Conservation (phyloP, 129 eudicot genomes). For the Lonicera japonica region DNA sequence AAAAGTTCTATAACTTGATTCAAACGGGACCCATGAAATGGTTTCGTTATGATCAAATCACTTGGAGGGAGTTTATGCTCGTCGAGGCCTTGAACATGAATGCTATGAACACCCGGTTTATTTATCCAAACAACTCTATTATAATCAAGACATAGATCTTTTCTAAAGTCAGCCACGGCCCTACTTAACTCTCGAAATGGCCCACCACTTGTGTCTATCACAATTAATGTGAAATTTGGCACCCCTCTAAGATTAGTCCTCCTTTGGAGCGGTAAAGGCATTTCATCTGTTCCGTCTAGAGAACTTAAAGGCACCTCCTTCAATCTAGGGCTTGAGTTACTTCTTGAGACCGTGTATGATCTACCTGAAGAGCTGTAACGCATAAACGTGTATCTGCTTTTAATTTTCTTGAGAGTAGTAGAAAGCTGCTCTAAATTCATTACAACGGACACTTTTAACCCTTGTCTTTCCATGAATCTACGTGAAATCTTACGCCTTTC, state of each 20-base stretch:
- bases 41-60: slow-evolving; percentile 47
- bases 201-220: slow-evolving; percentile 45
- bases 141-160: slow-evolving; percentile 11
- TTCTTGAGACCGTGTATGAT: slow-evolving; percentile 22
- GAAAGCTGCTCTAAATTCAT: slow-evolving; percentile 32
- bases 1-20: slow-evolving; percentile 33
- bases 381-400: slow-evolving; percentile 4
- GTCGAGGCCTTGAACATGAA: slow-evolving; percentile 36
- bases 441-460: slow-evolving; percentile 36
- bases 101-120: slow-evolving; percentile 24
- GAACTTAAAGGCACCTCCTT: slow-evolving; percentile 47
- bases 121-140: slow-evolving; percentile 55
- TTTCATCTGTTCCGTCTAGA: slow-evolving; percentile 37
- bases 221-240: slow-evolving; percentile 33
- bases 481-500: slow-evolving; percentile 32
- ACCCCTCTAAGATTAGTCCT: not conserved
- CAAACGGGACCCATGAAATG: slow-evolving; percentile 66
- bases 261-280: slow-evolving; percentile 2
- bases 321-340: slow-evolving; percentile 23
- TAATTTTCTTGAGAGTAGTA: slow-evolving; percentile 29
- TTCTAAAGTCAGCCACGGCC: slow-evolving; percentile 57
- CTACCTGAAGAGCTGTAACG: slow-evolving; percentile 18
- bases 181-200: slow-evolving; percentile 41
- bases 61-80: slow-evolving; percentile 43
- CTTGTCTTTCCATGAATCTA: slow-evolving; percentile 35